Percentiles rank a stretch among this genome's conserved stretches.
phyloP scores from a whole-genome alignment of 306 rosid species.

The Arachis stenosperma region DNA sequence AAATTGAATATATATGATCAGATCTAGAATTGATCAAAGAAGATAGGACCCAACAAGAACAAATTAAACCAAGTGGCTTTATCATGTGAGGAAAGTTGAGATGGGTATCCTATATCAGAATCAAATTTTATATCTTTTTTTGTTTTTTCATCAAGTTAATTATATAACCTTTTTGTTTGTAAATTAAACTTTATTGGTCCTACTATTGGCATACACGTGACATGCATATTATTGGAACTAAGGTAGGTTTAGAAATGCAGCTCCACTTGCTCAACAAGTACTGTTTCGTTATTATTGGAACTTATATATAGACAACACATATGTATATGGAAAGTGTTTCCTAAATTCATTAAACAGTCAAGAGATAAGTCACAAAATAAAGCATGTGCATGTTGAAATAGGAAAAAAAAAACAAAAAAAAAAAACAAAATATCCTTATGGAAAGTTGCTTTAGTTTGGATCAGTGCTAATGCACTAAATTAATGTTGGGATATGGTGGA shows the following conservation, averaged over 20 bases:
- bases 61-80: no score
- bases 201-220: not conserved
- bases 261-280: not conserved
- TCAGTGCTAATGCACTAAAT: not conserved
- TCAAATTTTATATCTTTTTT: no score
- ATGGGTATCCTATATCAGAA: no score
- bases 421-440: not conserved
- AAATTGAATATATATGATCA: no score
- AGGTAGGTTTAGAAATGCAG: not conserved
- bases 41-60: no score
- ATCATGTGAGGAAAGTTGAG: no score
- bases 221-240: not conserved
- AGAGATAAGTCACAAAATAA: not conserved
- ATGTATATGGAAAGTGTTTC: not conserved
- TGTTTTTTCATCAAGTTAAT: no score
- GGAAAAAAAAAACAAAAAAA: not conserved
- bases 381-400: not conserved
- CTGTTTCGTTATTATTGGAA: constrained; percentile 14
- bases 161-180: no score
- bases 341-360: not conserved
- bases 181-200: not conserved
- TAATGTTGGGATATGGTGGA: no score
- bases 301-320: no score
- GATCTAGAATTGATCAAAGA: no score
- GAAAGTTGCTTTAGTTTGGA: not conserved